These are phyloP conservation scores for Ilyonectria mors-panacis DNA, from an alignment of 2,329 filamentous ascomycete genomes.

Conservation along the genomic window DNA sequence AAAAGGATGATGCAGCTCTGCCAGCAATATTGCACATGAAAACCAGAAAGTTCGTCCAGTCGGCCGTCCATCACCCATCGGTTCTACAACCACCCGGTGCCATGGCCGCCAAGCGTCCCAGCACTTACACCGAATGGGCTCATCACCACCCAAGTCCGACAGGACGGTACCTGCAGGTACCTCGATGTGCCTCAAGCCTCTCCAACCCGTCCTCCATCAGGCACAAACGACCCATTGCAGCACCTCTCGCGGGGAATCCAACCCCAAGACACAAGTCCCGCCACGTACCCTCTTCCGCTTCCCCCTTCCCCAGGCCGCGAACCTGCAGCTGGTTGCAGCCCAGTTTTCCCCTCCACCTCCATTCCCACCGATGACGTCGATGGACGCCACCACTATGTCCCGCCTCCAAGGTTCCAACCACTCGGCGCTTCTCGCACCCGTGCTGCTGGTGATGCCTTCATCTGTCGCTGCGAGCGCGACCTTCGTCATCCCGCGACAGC, in stretches of 20 bases:
- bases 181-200: neutral
- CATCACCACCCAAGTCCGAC: neutral
- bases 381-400: conserved; percentile 17
- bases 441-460: conserved; percentile 34
- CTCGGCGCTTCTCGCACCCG: conserved; percentile 20
- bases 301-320: neutral
- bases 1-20: neutral
- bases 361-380: conserved; percentile 29
- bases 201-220: too few species aligned
- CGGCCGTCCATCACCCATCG: conserved; percentile 17
- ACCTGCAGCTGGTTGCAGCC: conserved; percentile 3
- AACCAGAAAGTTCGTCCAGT: neutral
- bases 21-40: neutral
- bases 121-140: conserved; percentile 40
- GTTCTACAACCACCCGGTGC: neutral
- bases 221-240: too few species aligned
- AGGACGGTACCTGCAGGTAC: conserved; percentile 28
- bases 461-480: conserved; percentile 1
- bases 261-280: conserved; percentile 5
- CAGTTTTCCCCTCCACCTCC: neutral
- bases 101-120: neutral
- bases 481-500: conserved; percentile 22
- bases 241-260: neutral
- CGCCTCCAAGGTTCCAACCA: neutral
- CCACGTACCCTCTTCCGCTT: neutral